Base-by-base conservation (phyloP, 495 filamentous ascomycete species). In the Penicillium verhagenii region DNA sequence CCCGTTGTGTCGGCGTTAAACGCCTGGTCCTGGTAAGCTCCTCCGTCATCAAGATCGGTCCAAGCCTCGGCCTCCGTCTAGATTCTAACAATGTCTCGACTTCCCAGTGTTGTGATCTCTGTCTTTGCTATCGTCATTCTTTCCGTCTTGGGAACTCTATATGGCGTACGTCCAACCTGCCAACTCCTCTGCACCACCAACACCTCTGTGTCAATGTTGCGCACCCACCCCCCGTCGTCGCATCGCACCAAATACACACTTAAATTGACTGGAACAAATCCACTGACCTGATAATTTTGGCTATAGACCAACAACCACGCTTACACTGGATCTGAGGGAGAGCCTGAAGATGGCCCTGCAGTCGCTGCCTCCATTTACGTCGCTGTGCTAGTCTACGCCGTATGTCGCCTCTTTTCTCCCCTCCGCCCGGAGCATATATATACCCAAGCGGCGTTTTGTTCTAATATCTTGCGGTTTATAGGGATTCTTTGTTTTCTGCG, bases 401-500 rank as follows among this genome's bases (percentile, higher is more conserved):
- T 96, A 86, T 54, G 89, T 79, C 50, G 49, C 9, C 35, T 19
- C 28, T 23, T 25, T n/a, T n/a, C n/a, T n/a, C n/a, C n/a, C n/a
- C n/a, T n/a, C n/a, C n/a, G n/a, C n/a, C n/a, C 20, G 26, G n/a
- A 20, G 26, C 4, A n/a, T 28, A 48, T 9, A 16, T 24, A 7
- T n/a, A n/a, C n/a, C n/a, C n/a, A n/a, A n/a, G n/a, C n/a, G n/a
- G n/a, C n/a, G n/a, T 26, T 25, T 13, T 16, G 14, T 21, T 39
- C 56, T 67, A 39, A 60, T 50, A 4, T 25, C 29, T 9, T 18
- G 33, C 11, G 10, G 29, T 47, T 11, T 40, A 47, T 48, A 96
- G 91, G 84, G 80, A 0, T 96, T 96, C 77, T 82, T 96, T 52
- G 82, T 94, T 45, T 96, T 95, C 76, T 96, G 92, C 75, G 87